Evolutionary conservation across 176 grass and related monocot species (phyloP), one percentile per base, ranked within the genome.

Genomic region (Aegilops tauschii): DNA sequence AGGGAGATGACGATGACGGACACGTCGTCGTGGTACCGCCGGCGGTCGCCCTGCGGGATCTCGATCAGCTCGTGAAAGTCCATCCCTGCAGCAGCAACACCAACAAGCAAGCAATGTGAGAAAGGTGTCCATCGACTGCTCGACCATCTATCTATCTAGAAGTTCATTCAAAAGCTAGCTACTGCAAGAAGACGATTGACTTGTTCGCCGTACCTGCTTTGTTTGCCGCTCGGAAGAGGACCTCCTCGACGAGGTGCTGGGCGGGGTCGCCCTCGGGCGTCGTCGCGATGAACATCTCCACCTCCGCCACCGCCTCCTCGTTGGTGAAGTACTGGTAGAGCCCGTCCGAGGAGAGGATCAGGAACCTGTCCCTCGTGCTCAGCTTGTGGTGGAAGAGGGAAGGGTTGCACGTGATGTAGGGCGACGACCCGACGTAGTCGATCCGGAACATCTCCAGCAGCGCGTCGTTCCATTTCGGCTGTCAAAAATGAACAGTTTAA

Each of bases 271-370:
- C 97, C 50, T 99, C 97, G 56, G 97, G 97, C 25, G 92, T 94
- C 39, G 94, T 88, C 9, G 90, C 86, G 5, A 99, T 90, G 79
- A 99, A 99, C 90, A 91, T 94, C 72, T 99, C 97, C 14, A 99
- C 90, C 79, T 96, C 80, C 52, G 94, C 77, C 37, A 96, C 92
- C 1, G 87, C 94, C 85, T 96, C 97, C 87, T 99, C 94, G 12
- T 96, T 99, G 63, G 97, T 99, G 72, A 99, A 94, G 65, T 99
- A 99, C 44, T 99, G 97, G 87, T 99, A 99, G 56, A 99, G 94
- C 65, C 97, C 97, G 9, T 99, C 97, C 1, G 97, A 99, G 5
- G 97, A 99, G 6, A 99, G 85, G 87, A 99, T 93, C 82, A 99
- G 68, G 82, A 99, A 99, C 72, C 87, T 96, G 80, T 99, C 97